Evolutionary conservation across 2,329 filamentous ascomycete genomes (phyloP).

Genomic region (Epichloe festucae): DNA sequence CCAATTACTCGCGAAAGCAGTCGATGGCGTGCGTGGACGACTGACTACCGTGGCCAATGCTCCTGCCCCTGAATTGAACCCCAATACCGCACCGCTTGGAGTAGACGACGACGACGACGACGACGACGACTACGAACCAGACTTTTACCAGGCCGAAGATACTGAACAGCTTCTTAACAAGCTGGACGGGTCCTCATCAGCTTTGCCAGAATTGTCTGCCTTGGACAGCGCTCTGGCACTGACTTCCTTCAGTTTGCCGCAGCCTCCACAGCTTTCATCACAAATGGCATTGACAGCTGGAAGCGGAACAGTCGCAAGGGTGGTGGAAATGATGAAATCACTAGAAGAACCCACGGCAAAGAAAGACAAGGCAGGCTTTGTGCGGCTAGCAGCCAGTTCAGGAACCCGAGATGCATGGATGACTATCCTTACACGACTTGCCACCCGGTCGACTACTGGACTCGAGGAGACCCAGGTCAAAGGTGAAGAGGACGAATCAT

Average conservation of each 20-base stretch:
- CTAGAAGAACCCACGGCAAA: slow-evolving; percentile 53
- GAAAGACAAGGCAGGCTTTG: slow-evolving; percentile 61
- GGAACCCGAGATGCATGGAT: slow-evolving; percentile 86
- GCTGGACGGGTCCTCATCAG: slow-evolving; percentile 54
- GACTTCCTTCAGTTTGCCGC: slow-evolving; percentile 66
- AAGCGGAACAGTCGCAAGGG: slow-evolving; percentile 58
- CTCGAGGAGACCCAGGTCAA: slow-evolving; percentile 50
- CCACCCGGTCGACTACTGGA: slow-evolving; percentile 62
- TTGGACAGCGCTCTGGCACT: slow-evolving; percentile 42
- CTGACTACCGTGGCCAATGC: slow-evolving; percentile 31
- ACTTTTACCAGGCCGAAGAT: slow-evolving; percentile 66
- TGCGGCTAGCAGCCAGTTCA: slow-evolving; percentile 68
- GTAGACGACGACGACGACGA: slow-evolving; percentile 61
- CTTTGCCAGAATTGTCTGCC: slow-evolving; percentile 17
- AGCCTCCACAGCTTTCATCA: slow-evolving; percentile 59
- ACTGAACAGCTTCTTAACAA: slow-evolving; percentile 68
- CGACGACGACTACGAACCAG: slow-evolving; percentile 70
- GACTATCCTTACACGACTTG: slow-evolving; percentile 72
- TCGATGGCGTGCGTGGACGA: slow-evolving; percentile 48
- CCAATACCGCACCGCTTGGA: slow-evolving; percentile 46
- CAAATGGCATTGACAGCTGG: slow-evolving; percentile 63
- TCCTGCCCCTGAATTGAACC: slow-evolving; percentile 35
- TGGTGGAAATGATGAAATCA: slow-evolving; percentile 65
- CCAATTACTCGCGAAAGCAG: slow-evolving; percentile 55
- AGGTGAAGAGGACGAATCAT: slow-evolving; percentile 40